Evolutionary conservation across 1,284 basidiomycete species (phyloP), one percentile per base, ranked within the genome.

Genomic region (Apiotrichum gracile): DNA sequence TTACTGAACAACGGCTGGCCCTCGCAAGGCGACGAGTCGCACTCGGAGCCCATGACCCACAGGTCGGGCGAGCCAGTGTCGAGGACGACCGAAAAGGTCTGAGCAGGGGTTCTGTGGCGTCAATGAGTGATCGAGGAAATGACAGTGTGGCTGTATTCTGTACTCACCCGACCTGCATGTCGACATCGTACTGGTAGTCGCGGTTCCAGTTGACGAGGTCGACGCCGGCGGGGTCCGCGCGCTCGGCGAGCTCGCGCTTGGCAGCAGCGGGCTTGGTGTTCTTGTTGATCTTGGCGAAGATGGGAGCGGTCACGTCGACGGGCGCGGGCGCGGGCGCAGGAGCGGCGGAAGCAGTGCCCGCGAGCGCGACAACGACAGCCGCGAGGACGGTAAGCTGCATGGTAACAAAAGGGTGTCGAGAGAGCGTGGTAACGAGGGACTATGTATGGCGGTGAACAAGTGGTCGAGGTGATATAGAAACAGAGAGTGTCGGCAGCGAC

Each of bases 31-130:
- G 8, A 4, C 14, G 25, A 26, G 17, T 29, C 19, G 25, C 46
- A 47, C 17, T 13, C 17, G 9, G 26, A 5, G 25, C 16, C 24
- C 34, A 47, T 38, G 25, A 21, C 35, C 46, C 46, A 47, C 5
- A 47, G 46, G 17, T 19, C 25, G 4, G 46, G 25, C 34, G 46
- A 47, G n/a, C 46, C 46, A n/a, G 46, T 47, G 46, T 47, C 46
- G 25, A 27, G 9, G 12, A 29, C 24, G 17, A 47, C n/a, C 8
- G 14, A 6, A 24, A 38, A 27, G 13, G 24, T 26, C 25, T 47
- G 46, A 1, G 34, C n/a, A n/a, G 46, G 46, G 24, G 46, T 38
- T 1, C 46, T 47, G 25, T 24, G 13, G 12, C 5, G 33, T 12
- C 21, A 26, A 10, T 19, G 8, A 6, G 16, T 12, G 13, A 9